phyloP scores from a whole-genome alignment of 148 eudicot species.

The Dianthus caryophyllus region DNA sequence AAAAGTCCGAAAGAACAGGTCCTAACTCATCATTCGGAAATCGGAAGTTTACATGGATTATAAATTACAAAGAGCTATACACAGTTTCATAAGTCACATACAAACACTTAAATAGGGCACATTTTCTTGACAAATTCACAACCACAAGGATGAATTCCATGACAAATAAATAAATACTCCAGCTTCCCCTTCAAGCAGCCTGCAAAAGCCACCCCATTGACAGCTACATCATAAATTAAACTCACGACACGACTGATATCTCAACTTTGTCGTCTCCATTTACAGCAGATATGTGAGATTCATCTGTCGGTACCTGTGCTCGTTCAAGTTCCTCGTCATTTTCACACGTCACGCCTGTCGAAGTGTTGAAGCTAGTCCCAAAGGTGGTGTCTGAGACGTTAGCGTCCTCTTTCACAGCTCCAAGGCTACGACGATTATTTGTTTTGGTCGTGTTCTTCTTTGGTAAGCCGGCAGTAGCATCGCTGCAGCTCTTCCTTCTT shows the following conservation, averaged over 20 bases:
- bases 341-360: background rate
- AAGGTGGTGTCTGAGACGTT: conserved; percentile 14
- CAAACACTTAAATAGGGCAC: conserved; percentile 9
- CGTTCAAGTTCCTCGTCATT: conserved; percentile 13
- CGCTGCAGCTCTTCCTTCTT: conserved; percentile 69
- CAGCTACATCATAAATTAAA: background rate
- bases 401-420: conserved; percentile 13
- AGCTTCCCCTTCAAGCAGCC: conserved; percentile 5
- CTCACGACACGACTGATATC: conserved; percentile 27
- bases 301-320: conserved; percentile 21
- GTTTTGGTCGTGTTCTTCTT: conserved; percentile 25
- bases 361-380: conserved; percentile 6
- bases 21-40: too few species aligned
- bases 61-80: conserved; percentile 33
- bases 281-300: conserved; percentile 16
- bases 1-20: too few species aligned
- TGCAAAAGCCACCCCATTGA: conserved; percentile 4
- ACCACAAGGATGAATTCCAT: background rate
- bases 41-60: conserved; percentile 14
- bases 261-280: conserved; percentile 28
- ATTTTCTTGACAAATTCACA: conserved; percentile 25
- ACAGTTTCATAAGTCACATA: conserved; percentile 21
- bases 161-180: background rate
- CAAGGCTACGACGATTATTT: conserved; percentile 42
- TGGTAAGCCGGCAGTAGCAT: conserved; percentile 11